phyloP scores from a whole-genome alignment of 2,329 filamentous ascomycete species.

The Xylaria sp. region DNA sequence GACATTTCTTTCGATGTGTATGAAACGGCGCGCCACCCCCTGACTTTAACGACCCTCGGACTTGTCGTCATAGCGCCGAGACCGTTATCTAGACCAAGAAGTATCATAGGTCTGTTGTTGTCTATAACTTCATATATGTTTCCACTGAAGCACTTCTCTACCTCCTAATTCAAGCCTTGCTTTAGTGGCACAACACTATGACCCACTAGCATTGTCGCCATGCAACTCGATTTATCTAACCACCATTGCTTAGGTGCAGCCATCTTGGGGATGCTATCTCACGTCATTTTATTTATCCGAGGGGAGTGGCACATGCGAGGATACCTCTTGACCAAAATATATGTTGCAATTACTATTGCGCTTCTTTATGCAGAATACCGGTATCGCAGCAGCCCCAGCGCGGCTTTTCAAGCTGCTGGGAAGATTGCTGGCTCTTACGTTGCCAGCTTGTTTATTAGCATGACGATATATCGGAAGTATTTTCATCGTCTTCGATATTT shows the following conservation, averaged over 20 bases:
- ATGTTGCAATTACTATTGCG: slow-evolving; percentile 1
- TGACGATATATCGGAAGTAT: slow-evolving; percentile 31
- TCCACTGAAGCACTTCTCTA: too few relatives aligned
- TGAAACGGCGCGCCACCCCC: too few relatives aligned
- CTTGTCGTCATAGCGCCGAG: too few relatives aligned
- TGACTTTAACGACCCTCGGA: too few relatives aligned
- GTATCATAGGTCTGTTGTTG: too few relatives aligned
- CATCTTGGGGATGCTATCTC: slow-evolving; percentile 16
- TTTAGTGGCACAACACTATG: too few relatives aligned
- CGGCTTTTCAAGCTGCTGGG: neutral
- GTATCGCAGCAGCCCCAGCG: neutral
- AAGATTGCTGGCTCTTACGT: slow-evolving; percentile 9
- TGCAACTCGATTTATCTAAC: too few relatives aligned
- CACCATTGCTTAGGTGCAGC: neutral
- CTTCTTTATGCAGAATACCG: slow-evolving; percentile 1
- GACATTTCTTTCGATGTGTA: too few relatives aligned
- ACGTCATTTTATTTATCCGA: slow-evolving; percentile 26
- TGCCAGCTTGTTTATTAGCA: slow-evolving; percentile 24
- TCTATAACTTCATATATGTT: too few relatives aligned
- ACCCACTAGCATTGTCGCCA: too few relatives aligned
- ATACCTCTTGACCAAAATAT: slow-evolving; percentile 8
- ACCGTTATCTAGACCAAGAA: too few relatives aligned
- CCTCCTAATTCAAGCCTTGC: too few relatives aligned
- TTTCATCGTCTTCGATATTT: slow-evolving; percentile 31
- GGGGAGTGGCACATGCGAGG: slow-evolving; percentile 31